Evolutionary conservation across 371 early-diverging fungal species (phyloP), one percentile per base, ranked within the genome.

Genomic region (Syncephalastrum racemosum): DNA sequence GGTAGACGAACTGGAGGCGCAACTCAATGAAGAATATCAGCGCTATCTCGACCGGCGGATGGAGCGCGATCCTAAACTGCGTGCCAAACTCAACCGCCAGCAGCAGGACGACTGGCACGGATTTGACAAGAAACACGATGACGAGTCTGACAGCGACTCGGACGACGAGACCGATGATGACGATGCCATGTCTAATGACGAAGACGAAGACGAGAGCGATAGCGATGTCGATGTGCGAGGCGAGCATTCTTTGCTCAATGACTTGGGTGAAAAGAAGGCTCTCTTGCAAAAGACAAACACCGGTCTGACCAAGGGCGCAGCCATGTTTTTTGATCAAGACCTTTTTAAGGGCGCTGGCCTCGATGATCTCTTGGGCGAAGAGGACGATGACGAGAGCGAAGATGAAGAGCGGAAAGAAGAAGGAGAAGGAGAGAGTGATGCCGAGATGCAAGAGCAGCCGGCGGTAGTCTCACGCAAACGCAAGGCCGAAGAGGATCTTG

Each of bases 291-390:
- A 70, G 66, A 80, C 75, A 42, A 68, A 63, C 43, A 78, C 69
- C 45, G 83, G 85, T 43, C 80, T 94, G 22, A 88, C 90, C 4
- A 90, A 88, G 47, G 83, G 85, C 10, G 94, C 97, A 14, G 80
- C 87, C 20, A 77, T 92, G 79, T 96, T 94, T 79, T 96, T 97
- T 76, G 92, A 94, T 65, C 94, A 95, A 67, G 93, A 94, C 4
- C 63, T 95, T 23, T 97, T 97, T 75, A 86, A 93, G 65, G 81
- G 77, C 24, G 62, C 86, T 40, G 74, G 75, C 31, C 66, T 71
- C 10, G 73, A 75, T 3, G 83, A 80, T 22, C 73, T 85, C 16
- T 78, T 80, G n/a, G 85, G 85, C 36, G 81, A 83, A 39, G 86
- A 86, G 1, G 79, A 81, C 12, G 84, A 87, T 5, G 81, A 83